phyloP scores from a whole-genome alignment of 306 rosid species.

The Castanea sativa region DNA sequence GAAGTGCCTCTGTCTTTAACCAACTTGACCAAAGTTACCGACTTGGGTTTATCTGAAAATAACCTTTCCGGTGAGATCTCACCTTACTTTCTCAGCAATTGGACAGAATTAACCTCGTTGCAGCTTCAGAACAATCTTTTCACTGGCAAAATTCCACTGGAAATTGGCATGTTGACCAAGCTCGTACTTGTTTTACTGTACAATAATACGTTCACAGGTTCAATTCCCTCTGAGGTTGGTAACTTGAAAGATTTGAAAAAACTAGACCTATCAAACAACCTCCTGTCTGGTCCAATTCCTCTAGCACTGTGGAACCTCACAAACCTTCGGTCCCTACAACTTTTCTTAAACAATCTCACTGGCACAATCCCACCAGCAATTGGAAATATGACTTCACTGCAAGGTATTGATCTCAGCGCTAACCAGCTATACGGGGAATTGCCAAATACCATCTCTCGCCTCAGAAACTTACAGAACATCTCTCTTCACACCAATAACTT shows the following conservation, averaged over 20 bases:
- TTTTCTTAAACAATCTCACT: slow-evolving; percentile 42
- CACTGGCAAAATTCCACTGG: slow-evolving; percentile 44
- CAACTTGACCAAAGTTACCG: slow-evolving; percentile 22
- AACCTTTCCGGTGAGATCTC: slow-evolving; percentile 47
- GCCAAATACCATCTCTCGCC: slow-evolving; percentile 37
- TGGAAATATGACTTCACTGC: slow-evolving; percentile 48
- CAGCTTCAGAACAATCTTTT: slow-evolving; percentile 58
- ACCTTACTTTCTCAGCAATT: slow-evolving; percentile 44
- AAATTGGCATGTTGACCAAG: slow-evolving; percentile 53
- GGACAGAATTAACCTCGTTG: slow-evolving; percentile 46
- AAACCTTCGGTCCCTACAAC: slow-evolving; percentile 27
- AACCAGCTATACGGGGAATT: slow-evolving; percentile 48
- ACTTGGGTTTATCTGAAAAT: slow-evolving; percentile 49
- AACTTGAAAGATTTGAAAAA: slow-evolving; percentile 29
- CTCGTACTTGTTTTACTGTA: slow-evolving; percentile 22
- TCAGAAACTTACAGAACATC: slow-evolving; percentile 17
- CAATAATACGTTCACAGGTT: slow-evolving; percentile 33
- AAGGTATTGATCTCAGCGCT: slow-evolving; percentile 35
- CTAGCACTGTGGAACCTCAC: slow-evolving; percentile 40
- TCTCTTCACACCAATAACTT: slow-evolving; percentile 58
- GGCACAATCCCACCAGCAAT: slow-evolving; percentile 56
- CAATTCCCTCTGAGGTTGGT: slow-evolving; percentile 46
- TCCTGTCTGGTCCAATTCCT: slow-evolving; percentile 50
- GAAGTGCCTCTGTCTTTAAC: slow-evolving; percentile 44
- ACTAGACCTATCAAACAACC: slow-evolving; percentile 43